phyloP scores from a whole-genome alignment of 345 rosid species.

The Dovyalis caffra region DNA sequence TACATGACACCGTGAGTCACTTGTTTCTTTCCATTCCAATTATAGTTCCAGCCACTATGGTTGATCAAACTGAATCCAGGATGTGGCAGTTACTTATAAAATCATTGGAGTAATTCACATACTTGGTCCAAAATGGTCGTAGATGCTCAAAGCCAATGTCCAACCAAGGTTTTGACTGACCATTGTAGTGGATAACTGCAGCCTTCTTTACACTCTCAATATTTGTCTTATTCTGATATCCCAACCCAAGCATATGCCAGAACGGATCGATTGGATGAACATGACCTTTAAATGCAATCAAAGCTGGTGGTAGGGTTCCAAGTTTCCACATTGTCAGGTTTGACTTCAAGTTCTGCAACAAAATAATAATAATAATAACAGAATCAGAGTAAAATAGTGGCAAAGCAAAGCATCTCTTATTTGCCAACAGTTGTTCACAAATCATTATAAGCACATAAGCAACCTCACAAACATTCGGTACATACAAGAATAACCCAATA shows the following conservation, averaged over 20 bases:
- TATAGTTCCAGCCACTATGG: constrained; percentile 30
- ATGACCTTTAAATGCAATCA: constrained; percentile 89
- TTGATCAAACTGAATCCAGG: constrained; percentile 58
- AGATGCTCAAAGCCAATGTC: constrained; percentile 96
- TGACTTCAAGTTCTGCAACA: constrained; percentile 77
- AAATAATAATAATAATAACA: constrained; percentile 8
- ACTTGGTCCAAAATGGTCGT: constrained; percentile 94
- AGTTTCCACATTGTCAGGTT: constrained; percentile 96
- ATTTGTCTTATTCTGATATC: constrained; percentile 78
- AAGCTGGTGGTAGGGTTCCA: constrained; percentile 97
- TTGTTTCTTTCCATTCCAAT: constrained; percentile 24
- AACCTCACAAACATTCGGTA: neutral
- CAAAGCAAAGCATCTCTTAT: neutral
- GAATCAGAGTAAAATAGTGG: neutral
- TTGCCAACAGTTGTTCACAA: constrained; percentile 3
- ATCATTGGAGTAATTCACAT: constrained; percentile 85
- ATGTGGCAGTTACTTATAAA: constrained; percentile 92
- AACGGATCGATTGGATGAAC: constrained; percentile 74
- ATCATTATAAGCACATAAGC: neutral
- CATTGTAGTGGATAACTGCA: constrained; percentile 94
- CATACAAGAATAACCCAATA: neutral
- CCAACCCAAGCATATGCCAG: constrained; percentile 99
- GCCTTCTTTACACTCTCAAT: constrained; percentile 66
- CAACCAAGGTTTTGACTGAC: constrained; percentile 97
- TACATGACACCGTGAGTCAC: constrained; percentile 23